A percentile compares a stretch with the other conserved stretches of the same genome.
phyloP scores from a whole-genome alignment of 108 stramenopile genomes.

The Fistulifera pelliculosa region DNA sequence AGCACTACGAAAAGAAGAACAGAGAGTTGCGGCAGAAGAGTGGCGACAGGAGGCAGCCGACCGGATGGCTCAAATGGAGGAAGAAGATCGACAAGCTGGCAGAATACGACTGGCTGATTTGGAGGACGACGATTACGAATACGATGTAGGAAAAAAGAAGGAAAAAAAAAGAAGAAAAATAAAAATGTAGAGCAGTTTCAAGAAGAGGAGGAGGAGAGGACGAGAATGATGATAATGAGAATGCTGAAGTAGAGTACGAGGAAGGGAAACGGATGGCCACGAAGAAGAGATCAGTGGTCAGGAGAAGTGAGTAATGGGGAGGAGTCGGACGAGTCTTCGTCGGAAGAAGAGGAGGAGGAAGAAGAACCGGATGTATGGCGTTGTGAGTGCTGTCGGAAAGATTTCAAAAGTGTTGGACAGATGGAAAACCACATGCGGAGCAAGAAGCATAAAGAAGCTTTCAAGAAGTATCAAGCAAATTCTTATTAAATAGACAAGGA shows the following conservation, averaged over 20 bases:
- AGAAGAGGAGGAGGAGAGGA: slow-evolving; percentile 10
- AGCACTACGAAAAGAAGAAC: slow-evolving; percentile 40
- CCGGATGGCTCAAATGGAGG: slow-evolving; percentile 59
- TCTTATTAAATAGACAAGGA: too few relatives aligned
- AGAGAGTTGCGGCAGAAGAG: slow-evolving; percentile 42
- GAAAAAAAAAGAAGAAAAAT: slow-evolving; percentile 47
- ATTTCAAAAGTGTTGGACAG: slow-evolving; percentile 80
- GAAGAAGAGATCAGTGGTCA: slow-evolving; percentile 7
- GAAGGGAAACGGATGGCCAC: slow-evolving; percentile 12
- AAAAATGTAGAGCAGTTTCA: slow-evolving; percentile 13
- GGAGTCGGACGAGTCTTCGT: slow-evolving; percentile 8
- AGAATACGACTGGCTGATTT: slow-evolving; percentile 80
- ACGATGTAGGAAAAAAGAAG: slow-evolving; percentile 50
- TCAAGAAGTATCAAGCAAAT: slow-evolving; percentile 43
- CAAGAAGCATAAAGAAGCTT: slow-evolving; percentile 80
- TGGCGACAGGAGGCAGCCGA: slow-evolving; percentile 52
- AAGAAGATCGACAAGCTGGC: slow-evolving; percentile 68
- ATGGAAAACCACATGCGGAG: slow-evolving; percentile 80
- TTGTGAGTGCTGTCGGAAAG: slow-evolving; percentile 76
- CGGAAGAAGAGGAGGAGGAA: slow-evolving; percentile 30
- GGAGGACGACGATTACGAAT: slow-evolving; percentile 75
- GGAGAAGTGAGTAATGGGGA: slow-evolving; percentile 11
- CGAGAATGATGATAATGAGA: slow-evolving; percentile 3
- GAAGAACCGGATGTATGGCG: slow-evolving; percentile 73
- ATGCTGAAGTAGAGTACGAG: background rate